Base-by-base conservation (phyloP, 2,329 filamentous ascomycete genomes). In the Sclerotinia spermophila region DNA sequence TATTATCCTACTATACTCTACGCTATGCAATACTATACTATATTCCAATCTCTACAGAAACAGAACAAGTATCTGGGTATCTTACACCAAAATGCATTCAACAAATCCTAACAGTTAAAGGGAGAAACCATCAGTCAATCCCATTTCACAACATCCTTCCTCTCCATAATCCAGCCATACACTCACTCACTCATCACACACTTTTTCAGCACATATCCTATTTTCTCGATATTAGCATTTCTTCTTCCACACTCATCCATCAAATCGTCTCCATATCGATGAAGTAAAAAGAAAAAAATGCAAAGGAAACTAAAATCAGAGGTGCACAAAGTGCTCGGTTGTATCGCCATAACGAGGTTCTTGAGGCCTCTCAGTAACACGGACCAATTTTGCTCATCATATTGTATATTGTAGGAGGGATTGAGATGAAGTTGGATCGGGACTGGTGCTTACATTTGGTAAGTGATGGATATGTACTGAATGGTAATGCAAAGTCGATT, bases 351-450 rank as follows among this genome's bases (percentile, higher is more conserved):
- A 56, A 55, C 33, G 38, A 53, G 64, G 64, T 67, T 67, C 64
- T 67, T 67, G 64, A 67, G 64, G 64, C 64, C 64, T 67, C 64
- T 67, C 64, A 56, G 64, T 56, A 67, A 67, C 64, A 67, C 64
- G 64, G 64, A 67, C 64, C 64, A 67, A 67, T 67, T 42, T 56
- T 67, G n/a, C 48, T 67, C 64, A 67, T 67, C 64, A 67, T 67
- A 3, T 67, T 56, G 48, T 53, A 10, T 53, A 17, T 40, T 40
- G 35, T 27, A 19, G 8, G 40, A 17, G 13, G 24, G 3, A 56
- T 11, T 19, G 40, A 35, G 2, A 11, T 24, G 13, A 19, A 56
- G 3, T 24, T 8, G 15, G 5, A 15, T 24, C 40, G 15, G 13
- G 17, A 15, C 17, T 19, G n/a, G 30, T 64, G 11, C 64, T 56